Percentiles rank a stretch among this genome's conserved stretches.
These are phyloP conservation scores for Thalassia testudinum DNA, from an alignment of 116 monocot genomes.

Conservation along the genomic window DNA sequence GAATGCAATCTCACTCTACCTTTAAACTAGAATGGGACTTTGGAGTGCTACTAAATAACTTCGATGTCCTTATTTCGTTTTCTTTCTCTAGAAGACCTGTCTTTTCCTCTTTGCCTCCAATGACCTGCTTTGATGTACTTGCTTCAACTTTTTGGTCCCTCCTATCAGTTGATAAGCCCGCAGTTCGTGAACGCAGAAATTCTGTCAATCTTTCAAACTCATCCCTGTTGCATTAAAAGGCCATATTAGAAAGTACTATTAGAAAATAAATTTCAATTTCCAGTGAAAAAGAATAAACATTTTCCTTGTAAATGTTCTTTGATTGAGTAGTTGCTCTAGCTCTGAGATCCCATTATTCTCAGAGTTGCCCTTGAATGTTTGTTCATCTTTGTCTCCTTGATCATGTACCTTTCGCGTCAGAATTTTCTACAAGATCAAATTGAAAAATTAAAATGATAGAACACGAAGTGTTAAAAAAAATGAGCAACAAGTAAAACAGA, in stretches of 20 bases:
- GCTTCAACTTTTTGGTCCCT: conserved; percentile 3
- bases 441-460: no score
- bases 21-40: conserved; percentile 1
- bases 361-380: conserved; percentile 6
- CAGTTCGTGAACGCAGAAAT: conserved; percentile 49
- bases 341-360: conserved; percentile 22
- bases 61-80: conserved; percentile 7
- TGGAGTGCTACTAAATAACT: conserved; percentile 7
- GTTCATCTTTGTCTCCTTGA: conserved; percentile 2
- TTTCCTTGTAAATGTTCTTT: conserved; percentile 52
- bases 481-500: no score
- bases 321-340: conserved; percentile 31
- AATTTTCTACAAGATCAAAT: no score
- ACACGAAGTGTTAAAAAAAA: no score
- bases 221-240: conserved; percentile 21
- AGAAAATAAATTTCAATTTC: no score
- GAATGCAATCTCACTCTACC: conserved; percentile 9
- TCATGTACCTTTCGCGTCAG: no score
- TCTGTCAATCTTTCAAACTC: conserved; percentile 46
- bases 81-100: conserved; percentile 1
- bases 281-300: conserved; percentile 7
- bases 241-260: neutral
- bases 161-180: conserved; percentile 16
- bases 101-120: conserved; percentile 8
- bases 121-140: conserved; percentile 1